Evolutionary conservation across 2,329 filamentous ascomycete genomes (phyloP).

Genomic region (Teratosphaeria gauchensis): DNA sequence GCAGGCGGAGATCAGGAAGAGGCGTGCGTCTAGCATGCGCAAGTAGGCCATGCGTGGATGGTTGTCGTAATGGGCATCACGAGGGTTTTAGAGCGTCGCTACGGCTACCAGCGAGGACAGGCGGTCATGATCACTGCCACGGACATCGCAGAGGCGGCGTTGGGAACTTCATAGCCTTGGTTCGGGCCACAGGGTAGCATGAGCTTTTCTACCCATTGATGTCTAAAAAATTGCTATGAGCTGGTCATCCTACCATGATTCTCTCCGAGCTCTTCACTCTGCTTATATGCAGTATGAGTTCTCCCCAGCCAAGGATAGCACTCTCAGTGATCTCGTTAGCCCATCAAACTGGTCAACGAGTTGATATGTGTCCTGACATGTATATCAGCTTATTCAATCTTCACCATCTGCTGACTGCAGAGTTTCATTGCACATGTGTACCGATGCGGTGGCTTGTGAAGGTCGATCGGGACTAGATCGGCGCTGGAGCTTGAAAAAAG

Average conservation of each 20-base stretch:
- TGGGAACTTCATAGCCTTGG: neutral
- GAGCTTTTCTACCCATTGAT: neutral
- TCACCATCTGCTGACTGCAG: too few species aligned
- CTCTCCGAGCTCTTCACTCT: neutral
- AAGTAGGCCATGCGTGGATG: constrained; percentile 45
- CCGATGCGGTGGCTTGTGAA: neutral
- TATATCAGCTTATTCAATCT: too few species aligned
- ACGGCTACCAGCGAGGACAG: neutral
- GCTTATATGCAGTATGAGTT: neutral
- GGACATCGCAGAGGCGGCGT: neutral
- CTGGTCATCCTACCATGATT: neutral
- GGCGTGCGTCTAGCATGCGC: constrained; percentile 89
- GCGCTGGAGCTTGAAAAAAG: constrained; percentile 1
- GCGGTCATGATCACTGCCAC: neutral
- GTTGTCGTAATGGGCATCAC: constrained; percentile 3
- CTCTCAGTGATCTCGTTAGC: neutral
- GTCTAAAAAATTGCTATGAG: neutral
- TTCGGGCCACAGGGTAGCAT: neutral
- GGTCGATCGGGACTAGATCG: neutral
- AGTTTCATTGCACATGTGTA: neutral
- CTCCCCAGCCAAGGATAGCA: neutral
- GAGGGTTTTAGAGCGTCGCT: constrained; percentile 1
- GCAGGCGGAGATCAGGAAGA: constrained; percentile 92
- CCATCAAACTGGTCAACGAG: neutral
- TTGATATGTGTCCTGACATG: too few species aligned